Conservation (phyloP, 2,329 filamentous ascomycete genomes). For the Cladosporium sp. region DNA sequence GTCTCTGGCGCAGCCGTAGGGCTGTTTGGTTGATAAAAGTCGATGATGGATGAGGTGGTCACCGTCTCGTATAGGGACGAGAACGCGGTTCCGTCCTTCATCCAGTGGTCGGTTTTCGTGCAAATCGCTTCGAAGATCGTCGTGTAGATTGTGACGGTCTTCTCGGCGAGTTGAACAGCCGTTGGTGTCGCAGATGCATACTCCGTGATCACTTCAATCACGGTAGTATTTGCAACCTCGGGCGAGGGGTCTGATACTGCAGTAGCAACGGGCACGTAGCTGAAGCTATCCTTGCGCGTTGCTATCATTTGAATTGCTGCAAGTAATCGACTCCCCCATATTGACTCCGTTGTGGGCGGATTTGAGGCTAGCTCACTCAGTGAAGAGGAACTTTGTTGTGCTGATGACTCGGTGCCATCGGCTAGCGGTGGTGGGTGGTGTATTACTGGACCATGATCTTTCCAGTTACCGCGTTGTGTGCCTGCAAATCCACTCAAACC, state of each 20-base stretch:
- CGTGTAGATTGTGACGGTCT: slow-evolving; percentile 8
- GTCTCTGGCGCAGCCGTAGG: slow-evolving; percentile 11
- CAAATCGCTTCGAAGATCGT: slow-evolving; percentile 7
- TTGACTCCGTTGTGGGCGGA: slow-evolving; percentile 13
- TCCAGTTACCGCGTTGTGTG: slow-evolving; percentile 12
- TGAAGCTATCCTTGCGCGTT: slow-evolving; percentile 2
- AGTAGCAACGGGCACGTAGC: not conserved
- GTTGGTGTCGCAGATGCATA: slow-evolving; percentile 12
- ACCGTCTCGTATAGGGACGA: slow-evolving; percentile 2
- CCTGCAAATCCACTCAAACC: slow-evolving; percentile 12
- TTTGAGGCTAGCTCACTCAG: slow-evolving; percentile 14
- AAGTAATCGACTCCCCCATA: slow-evolving; percentile 8
- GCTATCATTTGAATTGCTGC: slow-evolving; percentile 4
- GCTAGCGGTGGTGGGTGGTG: slow-evolving; percentile 6
- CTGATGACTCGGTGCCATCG: slow-evolving; percentile 7
- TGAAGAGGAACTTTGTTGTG: slow-evolving; percentile 10
- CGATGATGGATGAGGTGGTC: slow-evolving; percentile 2
- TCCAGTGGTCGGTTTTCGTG: slow-evolving; percentile 3
- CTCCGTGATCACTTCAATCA: slow-evolving; percentile 8
- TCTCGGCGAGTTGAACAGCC: slow-evolving; percentile 9
- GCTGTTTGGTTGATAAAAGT: slow-evolving; percentile 11
- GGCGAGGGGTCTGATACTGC: slow-evolving; percentile 6
- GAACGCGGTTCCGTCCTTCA: not conserved
- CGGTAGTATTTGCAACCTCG: slow-evolving; percentile 12
- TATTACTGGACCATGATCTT: not conserved